A percentile compares a stretch with the other conserved stretches of the same genome.
phyloP scores from a whole-genome alignment of 2,329 filamentous ascomycete genomes.

The Leptographium galeiforme region DNA sequence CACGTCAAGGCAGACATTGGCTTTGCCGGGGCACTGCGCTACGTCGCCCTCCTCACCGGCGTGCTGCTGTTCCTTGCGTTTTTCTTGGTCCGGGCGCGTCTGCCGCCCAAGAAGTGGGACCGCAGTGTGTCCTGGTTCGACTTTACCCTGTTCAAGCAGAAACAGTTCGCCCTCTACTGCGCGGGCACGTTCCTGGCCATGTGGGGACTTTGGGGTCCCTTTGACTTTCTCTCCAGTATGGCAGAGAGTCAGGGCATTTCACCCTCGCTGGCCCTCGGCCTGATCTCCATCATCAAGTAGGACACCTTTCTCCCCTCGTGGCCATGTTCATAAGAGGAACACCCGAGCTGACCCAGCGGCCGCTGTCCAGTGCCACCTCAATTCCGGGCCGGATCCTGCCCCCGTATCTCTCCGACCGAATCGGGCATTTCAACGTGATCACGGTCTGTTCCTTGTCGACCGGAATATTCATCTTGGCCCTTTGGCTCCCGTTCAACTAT shows the following conservation, averaged over 20 bases:
- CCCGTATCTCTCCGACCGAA: neutral
- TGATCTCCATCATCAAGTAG: neutral
- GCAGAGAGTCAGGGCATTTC: neutral
- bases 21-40: neutral
- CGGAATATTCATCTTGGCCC: neutral
- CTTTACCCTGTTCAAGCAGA: neutral
- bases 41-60: neutral
- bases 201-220: neutral
- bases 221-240: neutral
- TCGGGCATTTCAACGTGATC: neutral
- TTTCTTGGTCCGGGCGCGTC: neutral
- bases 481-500: neutral
- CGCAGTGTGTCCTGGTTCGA: neutral
- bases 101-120: neutral
- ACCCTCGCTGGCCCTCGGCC: neutral
- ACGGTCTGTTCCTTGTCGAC: neutral
- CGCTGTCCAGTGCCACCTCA: neutral
- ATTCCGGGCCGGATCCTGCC: neutral
- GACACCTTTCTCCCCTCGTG: neutral
- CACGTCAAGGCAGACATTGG: neutral
- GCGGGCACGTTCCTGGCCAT: neutral
- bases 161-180: neutral
- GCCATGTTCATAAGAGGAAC: neutral
- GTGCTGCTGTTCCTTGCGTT: neutral
- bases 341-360: neutral